These are phyloP conservation scores for Lachancea thermotolerans DNA, from an alignment of 805 yeast species.

Conservation along the genomic window DNA sequence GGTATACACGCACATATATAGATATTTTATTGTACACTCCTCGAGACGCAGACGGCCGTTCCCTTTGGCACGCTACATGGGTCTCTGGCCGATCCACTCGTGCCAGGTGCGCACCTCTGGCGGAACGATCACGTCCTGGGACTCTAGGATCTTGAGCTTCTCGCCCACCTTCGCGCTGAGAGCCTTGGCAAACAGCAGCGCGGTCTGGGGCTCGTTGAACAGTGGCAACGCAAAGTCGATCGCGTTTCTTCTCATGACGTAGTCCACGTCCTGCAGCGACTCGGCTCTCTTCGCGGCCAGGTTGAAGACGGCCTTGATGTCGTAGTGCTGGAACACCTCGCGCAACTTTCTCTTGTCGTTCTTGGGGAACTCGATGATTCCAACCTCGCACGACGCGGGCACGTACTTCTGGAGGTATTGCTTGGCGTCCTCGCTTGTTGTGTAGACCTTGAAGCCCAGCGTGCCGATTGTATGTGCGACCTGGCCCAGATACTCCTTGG, in stretches of 20 bases:
- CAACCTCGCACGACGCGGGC: slow-evolving; percentile 33
- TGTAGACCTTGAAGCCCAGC: slow-evolving; percentile 70
- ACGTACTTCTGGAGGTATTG: slow-evolving; percentile 53
- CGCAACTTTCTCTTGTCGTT: slow-evolving; percentile 89
- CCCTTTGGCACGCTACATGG: slow-evolving; percentile 39
- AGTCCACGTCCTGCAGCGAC: slow-evolving; percentile 76
- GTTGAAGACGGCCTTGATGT: slow-evolving; percentile 84
- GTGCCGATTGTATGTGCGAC: slow-evolving; percentile 66
- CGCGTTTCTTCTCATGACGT: slow-evolving; percentile 98
- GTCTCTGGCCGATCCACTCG: slow-evolving; percentile 91
- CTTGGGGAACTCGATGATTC: slow-evolving; percentile 82
- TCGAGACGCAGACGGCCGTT: background rate
- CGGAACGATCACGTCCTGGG: slow-evolving; percentile 57
- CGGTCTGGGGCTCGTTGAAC: slow-evolving; percentile 94
- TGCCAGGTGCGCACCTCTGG: slow-evolving; percentile 92
- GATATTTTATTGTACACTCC: background rate
- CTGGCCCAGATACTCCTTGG: slow-evolving; percentile 58
- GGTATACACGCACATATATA: too few relatives aligned
- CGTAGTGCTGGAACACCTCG: slow-evolving; percentile 83
- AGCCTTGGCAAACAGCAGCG: slow-evolving; percentile 77
- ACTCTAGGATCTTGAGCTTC: slow-evolving; percentile 40
- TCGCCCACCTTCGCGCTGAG: slow-evolving; percentile 61
- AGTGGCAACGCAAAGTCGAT: slow-evolving; percentile 95
- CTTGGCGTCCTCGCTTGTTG: slow-evolving; percentile 68
- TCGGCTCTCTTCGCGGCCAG: slow-evolving; percentile 89